These are phyloP conservation scores for Auxenochlorella pyrenoidosa DNA, from an alignment of 139 green algal genomes.

Conservation along the genomic window DNA sequence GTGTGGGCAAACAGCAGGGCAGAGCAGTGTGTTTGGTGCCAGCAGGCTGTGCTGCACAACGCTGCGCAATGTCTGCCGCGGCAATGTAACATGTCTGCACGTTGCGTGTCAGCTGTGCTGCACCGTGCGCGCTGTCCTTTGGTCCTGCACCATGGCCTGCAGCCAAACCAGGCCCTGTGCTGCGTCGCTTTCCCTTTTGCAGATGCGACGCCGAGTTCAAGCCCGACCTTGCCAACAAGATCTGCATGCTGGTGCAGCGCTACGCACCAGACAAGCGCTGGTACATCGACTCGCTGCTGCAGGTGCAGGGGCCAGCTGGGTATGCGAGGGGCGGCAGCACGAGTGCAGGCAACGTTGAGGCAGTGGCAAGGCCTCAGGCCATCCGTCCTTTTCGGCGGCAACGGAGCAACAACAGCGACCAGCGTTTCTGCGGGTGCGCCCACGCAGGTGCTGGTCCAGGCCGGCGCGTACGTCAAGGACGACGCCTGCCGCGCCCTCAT, in stretches of 20 bases:
- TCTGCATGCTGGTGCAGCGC: slow-evolving; percentile 89
- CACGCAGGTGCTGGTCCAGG: slow-evolving; percentile 74
- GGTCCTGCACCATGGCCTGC: too few relatives aligned
- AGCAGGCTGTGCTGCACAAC: too few relatives aligned
- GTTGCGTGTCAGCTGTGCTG: not conserved
- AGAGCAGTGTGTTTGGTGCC: not conserved
- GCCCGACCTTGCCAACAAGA: slow-evolving; percentile 92
- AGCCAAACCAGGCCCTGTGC: too few relatives aligned
- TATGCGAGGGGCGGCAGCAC: not conserved
- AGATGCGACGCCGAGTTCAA: slow-evolving; percentile 94
- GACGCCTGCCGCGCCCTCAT: slow-evolving; percentile 84
- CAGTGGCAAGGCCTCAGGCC: not conserved
- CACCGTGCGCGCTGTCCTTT: too few relatives aligned
- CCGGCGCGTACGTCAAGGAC: slow-evolving; percentile 86
- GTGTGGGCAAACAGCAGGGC: not conserved
- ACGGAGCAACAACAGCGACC: too few relatives aligned
- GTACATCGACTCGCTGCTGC: slow-evolving; percentile 91
- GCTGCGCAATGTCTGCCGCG: not conserved
- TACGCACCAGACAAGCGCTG: slow-evolving; percentile 91
- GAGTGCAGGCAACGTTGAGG: not conserved
- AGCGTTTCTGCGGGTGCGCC: not conserved
- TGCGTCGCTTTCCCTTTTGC: not conserved
- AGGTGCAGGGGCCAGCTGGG: slow-evolving; percentile 46
- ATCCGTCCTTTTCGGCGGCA: too few relatives aligned
- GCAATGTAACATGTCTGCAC: not conserved